phyloP scores from a whole-genome alignment of 225 moss, liverwort and hornwort genomes.

The Lunularia cruciata region DNA sequence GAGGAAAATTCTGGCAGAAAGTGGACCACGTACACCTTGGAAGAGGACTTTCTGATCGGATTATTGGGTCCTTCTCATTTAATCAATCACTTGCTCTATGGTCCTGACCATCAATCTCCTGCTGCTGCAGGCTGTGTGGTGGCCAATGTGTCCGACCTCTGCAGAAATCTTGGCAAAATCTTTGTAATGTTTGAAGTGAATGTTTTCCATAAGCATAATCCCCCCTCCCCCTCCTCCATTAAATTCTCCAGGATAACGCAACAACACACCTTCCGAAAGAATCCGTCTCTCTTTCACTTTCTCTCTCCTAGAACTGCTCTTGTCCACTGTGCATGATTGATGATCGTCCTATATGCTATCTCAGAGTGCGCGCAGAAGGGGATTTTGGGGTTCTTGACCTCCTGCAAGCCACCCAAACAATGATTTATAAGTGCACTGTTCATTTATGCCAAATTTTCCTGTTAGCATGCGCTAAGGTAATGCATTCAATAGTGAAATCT shows the following conservation, averaged over 20 bases:
- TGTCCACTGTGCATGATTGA: background rate
- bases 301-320: background rate
- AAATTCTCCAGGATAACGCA: background rate
- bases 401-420: background rate
- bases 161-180: slow-evolving; percentile 1
- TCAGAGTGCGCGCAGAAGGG: background rate
- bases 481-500: background rate
- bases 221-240: background rate
- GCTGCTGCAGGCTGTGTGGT: background rate
- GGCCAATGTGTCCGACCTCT: background rate
- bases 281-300: background rate
- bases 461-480: background rate
- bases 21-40: background rate
- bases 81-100: slow-evolving; percentile 1
- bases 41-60: background rate
- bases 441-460: background rate
- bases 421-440: background rate
- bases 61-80: background rate
- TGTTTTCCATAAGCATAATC: background rate
- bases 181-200: background rate
- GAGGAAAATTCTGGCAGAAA: background rate
- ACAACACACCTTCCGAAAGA: background rate
- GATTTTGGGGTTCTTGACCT: background rate
- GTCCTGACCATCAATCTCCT: background rate
- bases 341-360: background rate